These are phyloP conservation scores for Fagopyrum tataricum DNA, from an alignment of 148 eudicot species.

Conservation along the genomic window DNA sequence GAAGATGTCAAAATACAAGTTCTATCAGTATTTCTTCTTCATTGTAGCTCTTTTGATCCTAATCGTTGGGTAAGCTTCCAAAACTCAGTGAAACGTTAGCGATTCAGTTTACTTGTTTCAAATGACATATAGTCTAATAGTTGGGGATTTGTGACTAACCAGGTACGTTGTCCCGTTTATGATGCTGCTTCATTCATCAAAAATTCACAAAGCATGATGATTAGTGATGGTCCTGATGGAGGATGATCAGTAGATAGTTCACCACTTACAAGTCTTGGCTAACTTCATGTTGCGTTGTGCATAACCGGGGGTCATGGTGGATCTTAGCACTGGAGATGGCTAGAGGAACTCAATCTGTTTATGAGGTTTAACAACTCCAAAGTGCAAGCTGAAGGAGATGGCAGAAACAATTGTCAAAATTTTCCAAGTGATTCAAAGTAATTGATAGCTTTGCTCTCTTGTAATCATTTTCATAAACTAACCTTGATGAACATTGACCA, in stretches of 20 bases:
- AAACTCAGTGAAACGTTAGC: neutral
- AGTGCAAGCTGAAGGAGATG: neutral
- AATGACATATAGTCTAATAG: neutral
- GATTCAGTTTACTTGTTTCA: neutral
- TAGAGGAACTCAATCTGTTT: neutral
- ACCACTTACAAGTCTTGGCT: neutral
- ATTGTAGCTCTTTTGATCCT: conserved; percentile 20
- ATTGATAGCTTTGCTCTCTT: neutral
- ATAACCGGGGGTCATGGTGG: neutral
- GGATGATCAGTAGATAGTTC: neutral
- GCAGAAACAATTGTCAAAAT: neutral
- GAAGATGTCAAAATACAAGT: conserved; percentile 25
- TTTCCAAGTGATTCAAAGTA: neutral
- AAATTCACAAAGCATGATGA: neutral
- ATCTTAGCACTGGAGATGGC: neutral
- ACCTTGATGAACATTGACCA: too few relatives aligned
- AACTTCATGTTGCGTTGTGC: neutral
- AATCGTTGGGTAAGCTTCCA: conserved; percentile 21
- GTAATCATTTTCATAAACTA: neutral
- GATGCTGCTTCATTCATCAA: neutral
- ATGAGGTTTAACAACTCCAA: neutral
- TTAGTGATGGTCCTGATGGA: neutral
- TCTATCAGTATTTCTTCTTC: conserved; percentile 32
- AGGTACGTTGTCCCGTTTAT: neutral
- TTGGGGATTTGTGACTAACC: neutral